These are phyloP conservation scores for Prunus yedoensis DNA, from an alignment of 331 rosid species.

Conservation along the genomic window DNA sequence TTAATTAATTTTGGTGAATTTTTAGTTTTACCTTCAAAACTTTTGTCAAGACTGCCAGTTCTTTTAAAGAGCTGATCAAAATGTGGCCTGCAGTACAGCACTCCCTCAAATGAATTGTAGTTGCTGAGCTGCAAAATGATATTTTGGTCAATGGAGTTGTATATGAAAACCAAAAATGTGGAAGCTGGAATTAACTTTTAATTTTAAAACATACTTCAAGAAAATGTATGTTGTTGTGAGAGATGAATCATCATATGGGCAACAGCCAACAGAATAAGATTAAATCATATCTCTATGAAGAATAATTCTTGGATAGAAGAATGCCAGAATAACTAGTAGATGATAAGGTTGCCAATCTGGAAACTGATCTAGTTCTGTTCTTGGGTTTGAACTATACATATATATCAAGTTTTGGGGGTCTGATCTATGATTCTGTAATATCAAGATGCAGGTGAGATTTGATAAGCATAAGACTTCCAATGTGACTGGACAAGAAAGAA, in stretches of 20 bases:
- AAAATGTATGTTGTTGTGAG: no score
- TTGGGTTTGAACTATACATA: background rate
- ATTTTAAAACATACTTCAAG: no score
- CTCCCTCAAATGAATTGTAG: conserved; percentile 99
- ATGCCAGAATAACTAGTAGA: background rate
- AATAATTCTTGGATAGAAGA: background rate
- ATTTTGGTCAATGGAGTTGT: conserved; percentile 24
- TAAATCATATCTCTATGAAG: background rate
- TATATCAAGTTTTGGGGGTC: background rate
- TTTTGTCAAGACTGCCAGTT: conserved; percentile 98
- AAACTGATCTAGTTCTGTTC: background rate
- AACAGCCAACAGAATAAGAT: background rate
- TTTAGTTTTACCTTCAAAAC: conserved; percentile 75
- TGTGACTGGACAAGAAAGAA: no score
- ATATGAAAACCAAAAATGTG: background rate
- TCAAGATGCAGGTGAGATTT: conserved; percentile 9
- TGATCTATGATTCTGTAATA: conserved; percentile 1
- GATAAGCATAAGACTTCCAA: no score
- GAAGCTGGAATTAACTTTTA: background rate
- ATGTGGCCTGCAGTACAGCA: conserved; percentile 93
- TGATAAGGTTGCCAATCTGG: background rate
- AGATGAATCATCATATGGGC: no score
- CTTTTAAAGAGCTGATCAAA: conserved; percentile 93
- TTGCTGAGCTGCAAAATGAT: conserved; percentile 80
- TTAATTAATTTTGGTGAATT: conserved; percentile 8